phyloP scores from a whole-genome alignment of 805 yeast species.

The Candida xyloterini region DNA sequence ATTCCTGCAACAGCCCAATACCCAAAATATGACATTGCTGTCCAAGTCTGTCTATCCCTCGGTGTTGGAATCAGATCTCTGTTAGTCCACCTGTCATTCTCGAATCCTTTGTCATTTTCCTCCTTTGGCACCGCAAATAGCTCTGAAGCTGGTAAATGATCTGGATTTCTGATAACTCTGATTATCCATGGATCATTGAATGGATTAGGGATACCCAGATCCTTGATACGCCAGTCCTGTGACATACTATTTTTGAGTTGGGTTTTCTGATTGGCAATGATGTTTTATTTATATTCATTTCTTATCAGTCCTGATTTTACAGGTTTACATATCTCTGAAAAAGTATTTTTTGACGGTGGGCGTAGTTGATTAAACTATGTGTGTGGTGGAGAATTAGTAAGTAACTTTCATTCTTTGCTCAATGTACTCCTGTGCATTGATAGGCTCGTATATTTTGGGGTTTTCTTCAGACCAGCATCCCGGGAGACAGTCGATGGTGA shows the following conservation, averaged over 20 bases:
- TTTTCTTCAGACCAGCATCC: slow-evolving; percentile 15
- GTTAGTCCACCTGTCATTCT: slow-evolving; percentile 33
- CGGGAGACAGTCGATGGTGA: slow-evolving; percentile 18
- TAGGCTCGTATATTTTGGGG: slow-evolving; percentile 19
- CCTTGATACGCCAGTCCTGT: slow-evolving; percentile 9
- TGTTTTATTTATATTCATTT: not conserved
- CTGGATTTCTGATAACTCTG: slow-evolving; percentile 14
- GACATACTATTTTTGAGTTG: not conserved
- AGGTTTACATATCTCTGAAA: not conserved
- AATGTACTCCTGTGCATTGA: slow-evolving; percentile 22
- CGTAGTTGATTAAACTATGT: not conserved
- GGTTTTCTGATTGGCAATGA: not conserved
- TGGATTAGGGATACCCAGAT: slow-evolving; percentile 17
- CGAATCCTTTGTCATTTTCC: slow-evolving; percentile 24
- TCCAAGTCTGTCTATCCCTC: slow-evolving; percentile 46
- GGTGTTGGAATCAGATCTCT: slow-evolving; percentile 46
- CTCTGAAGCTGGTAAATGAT: slow-evolving; percentile 14
- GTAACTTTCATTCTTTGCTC: slow-evolving; percentile 19
- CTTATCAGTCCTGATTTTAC: slow-evolving; percentile 1
- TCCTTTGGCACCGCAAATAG: slow-evolving; percentile 32
- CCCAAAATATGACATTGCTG: slow-evolving; percentile 38
- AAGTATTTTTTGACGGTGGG: slow-evolving; percentile 1
- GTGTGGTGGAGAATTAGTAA: slow-evolving; percentile 9
- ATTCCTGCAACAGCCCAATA: slow-evolving; percentile 40
- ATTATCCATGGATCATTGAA: slow-evolving; percentile 19